Evolutionary conservation across 2,329 filamentous ascomycete genomes (phyloP).

Genomic region (Paracorniculantispora psalliotae): DNA sequence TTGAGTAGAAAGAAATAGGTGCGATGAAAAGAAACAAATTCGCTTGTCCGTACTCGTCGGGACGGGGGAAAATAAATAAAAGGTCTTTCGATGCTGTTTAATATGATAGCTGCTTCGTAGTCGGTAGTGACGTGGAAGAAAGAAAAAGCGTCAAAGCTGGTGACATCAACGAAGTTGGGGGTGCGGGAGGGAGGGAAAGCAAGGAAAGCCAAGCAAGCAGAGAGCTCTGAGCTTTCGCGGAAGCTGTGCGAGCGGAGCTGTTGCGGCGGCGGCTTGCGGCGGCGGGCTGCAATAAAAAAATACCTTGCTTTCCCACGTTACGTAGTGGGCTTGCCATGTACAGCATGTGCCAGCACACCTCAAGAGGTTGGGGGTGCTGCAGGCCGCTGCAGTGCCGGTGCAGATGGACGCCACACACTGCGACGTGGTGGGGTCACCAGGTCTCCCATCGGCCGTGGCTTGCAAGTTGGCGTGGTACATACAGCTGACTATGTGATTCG

Average conservation of each 20-base stretch:
- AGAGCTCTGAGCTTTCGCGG: background rate
- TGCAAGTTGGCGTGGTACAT: background rate
- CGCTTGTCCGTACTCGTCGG: background rate
- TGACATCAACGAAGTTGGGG: background rate
- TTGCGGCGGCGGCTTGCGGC: background rate
- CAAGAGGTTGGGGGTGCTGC: background rate
- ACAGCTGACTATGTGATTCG: too few species aligned
- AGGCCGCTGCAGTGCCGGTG: too few species aligned
- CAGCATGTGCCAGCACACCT: background rate
- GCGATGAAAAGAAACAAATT: background rate
- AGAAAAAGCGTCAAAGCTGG: constrained; percentile 3
- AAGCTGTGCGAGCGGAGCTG: background rate
- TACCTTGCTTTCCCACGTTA: background rate
- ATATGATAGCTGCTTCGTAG: background rate
- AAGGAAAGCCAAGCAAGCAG: background rate
- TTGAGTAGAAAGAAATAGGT: background rate
- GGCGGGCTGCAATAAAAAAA: too few species aligned
- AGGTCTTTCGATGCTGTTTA: background rate
- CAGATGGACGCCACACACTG: background rate
- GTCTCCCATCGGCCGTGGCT: background rate
- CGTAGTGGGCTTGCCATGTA: background rate
- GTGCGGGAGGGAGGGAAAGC: background rate
- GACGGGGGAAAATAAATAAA: background rate
- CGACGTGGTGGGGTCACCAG: background rate
- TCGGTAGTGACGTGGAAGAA: background rate